Base-by-base conservation (phyloP, 306 rosid species). In the Fragaria nilgerrensis region DNA sequence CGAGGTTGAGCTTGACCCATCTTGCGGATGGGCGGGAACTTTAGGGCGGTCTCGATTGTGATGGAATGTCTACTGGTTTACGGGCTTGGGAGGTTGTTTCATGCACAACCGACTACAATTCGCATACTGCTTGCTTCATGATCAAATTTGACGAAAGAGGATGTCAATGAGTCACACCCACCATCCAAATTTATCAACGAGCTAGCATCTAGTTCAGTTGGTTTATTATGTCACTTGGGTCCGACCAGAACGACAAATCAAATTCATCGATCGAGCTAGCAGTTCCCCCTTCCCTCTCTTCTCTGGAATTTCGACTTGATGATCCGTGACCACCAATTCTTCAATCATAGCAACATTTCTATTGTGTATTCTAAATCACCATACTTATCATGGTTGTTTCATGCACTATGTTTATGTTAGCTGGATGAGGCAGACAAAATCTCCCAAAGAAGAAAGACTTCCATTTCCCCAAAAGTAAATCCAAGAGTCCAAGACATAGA, bases 151-250 rank as follows among this genome's bases (percentile, higher is more conserved):
- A 81, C 78, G 45, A 71, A 74, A 22, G 13, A 0, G 56, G 53
- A 32, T 70, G 81, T 82, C 78, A 77, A 78, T 71, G 85, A 77
- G 83, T 78, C 81, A 48, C 32, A 20, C 50, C 80, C 83, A 81
- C 83, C 82, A 65, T 77, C 79, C 65, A 84, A 75, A 12, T n/a
- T 59, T 62, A 81, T 81, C 81, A 53, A 56, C 71, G 47, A 64
- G 61, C 29, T n/a, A 49, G 47, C 76, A 75, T 73, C 68, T 63
- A 50, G 41, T n/a, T 61, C 75, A 22, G 48, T 77, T 67, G 75
- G 63, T 41, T 41, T 41, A 37, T 41, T 77, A 64, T 78, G 70
- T 70, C 79, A 67, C 43, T 70, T 66, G 82, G 84, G 83, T 78
- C 77, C 20, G 36, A 74, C 78, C 58, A 77, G 48, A 65, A 72